Percentiles rank a stretch among this genome's conserved stretches.
Evolutionary conservation across 345 rosid genomes (phyloP).

Genomic region (Populus alba): DNA sequence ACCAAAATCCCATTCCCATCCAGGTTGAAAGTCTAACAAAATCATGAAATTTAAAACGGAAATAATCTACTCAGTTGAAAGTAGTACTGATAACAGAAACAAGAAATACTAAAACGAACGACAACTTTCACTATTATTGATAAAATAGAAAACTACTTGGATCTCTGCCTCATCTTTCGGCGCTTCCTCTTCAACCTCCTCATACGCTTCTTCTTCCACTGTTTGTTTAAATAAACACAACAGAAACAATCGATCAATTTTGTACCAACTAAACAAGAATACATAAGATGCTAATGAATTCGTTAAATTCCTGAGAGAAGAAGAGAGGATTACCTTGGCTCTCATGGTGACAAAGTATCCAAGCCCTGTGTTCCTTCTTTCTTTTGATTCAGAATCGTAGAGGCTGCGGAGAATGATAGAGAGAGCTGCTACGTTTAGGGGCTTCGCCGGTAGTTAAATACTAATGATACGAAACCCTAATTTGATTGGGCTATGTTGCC

Average conservation of each 20-base stretch:
- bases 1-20: conserved; percentile 9
- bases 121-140: neutral
- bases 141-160: conserved; percentile 54
- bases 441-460: neutral
- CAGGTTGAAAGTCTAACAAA: conserved; percentile 2
- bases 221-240: conserved; percentile 6
- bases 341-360: conserved; percentile 48
- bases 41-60: neutral
- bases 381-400: conserved; percentile 18
- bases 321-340: conserved; percentile 57
- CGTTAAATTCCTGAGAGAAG: neutral
- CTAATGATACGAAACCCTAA: conserved; percentile 16
- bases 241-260: neutral
- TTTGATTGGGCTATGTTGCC: neutral
- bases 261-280: neutral
- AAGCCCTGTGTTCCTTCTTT: neutral
- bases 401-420: conserved; percentile 13
- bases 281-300: neutral
- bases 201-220: conserved; percentile 99
- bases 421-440: neutral
- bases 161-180: conserved; percentile 99
- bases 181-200: conserved; percentile 99
- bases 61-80: conserved; percentile 1
- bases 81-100: neutral
- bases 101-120: neutral